A percentile compares a stretch with the other conserved stretches of the same genome.
Conservation (phyloP, 352 stramenopile species). For the Globisporangium mamillatum region DNA sequence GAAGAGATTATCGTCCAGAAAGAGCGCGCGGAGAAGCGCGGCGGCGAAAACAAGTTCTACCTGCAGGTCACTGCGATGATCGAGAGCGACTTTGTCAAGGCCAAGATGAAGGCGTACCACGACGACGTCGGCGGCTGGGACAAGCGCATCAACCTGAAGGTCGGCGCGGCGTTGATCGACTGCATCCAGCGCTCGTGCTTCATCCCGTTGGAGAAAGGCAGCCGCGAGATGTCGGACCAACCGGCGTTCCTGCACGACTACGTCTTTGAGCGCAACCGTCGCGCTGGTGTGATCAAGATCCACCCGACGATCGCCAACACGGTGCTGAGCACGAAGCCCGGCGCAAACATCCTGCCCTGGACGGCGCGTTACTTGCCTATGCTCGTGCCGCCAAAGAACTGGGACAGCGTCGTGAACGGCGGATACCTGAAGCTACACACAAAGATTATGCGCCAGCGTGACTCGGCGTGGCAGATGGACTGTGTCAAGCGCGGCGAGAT, state of each 20-base stretch:
- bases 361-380: not conserved
- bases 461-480: not conserved
- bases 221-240: not conserved
- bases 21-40: not conserved
- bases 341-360: not conserved
- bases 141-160: not conserved
- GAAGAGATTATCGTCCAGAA: slow-evolving; percentile 1
- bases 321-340: not conserved
- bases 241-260: not conserved
- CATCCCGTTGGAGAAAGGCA: not conserved
- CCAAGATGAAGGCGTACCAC: not conserved
- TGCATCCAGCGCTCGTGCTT: not conserved
- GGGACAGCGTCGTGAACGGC: not conserved
- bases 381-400: not conserved
- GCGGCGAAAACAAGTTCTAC: not conserved
- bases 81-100: not conserved
- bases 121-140: not conserved
- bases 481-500: not conserved
- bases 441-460: not conserved
- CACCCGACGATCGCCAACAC: not conserved
- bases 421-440: not conserved
- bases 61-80: not conserved
- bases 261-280: not conserved
- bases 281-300: not conserved
- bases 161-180: not conserved